phyloP scores from a whole-genome alignment of 805 yeast species.

The Saccharomycopsis sp. region DNA sequence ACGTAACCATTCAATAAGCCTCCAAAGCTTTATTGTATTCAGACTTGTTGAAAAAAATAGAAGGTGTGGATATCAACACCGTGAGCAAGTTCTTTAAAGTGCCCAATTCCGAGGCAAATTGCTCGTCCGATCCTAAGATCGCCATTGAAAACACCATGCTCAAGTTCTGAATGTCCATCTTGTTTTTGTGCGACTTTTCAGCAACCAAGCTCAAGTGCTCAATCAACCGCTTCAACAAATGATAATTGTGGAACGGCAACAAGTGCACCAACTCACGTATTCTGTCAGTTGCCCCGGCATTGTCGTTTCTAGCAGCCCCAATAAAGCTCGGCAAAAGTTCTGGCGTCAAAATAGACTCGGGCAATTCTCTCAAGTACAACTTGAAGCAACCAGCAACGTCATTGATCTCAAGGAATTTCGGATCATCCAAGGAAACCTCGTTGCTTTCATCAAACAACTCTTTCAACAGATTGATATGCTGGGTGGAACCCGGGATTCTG shows the following conservation, averaged over 20 bases:
- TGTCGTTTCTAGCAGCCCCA: conserved; percentile 30
- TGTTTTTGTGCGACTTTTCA: conserved; percentile 56
- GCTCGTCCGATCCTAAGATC: conserved; percentile 35
- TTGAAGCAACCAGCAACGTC: conserved; percentile 85
- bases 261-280: conserved; percentile 28
- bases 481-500: conserved; percentile 60
- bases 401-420: conserved; percentile 68
- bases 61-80: conserved; percentile 36
- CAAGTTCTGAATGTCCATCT: conserved; percentile 82
- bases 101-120: conserved; percentile 37
- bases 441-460: conserved; percentile 46
- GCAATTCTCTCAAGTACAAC: conserved; percentile 73
- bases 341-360: conserved; percentile 71
- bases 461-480: conserved; percentile 45
- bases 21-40: conserved; percentile 4
- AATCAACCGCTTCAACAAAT: conserved; percentile 56
- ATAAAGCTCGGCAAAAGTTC: conserved; percentile 54
- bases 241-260: conserved; percentile 60
- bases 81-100: conserved; percentile 44
- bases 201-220: conserved; percentile 65
- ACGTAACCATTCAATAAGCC: background rate
- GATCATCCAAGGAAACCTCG: conserved; percentile 39
- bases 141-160: conserved; percentile 82
- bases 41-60: conserved; percentile 24
- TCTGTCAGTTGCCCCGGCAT: conserved; percentile 22